Evolutionary conservation across 495 filamentous ascomycete genomes (phyloP).

Genomic region (Aspergillus wentii): DNA sequence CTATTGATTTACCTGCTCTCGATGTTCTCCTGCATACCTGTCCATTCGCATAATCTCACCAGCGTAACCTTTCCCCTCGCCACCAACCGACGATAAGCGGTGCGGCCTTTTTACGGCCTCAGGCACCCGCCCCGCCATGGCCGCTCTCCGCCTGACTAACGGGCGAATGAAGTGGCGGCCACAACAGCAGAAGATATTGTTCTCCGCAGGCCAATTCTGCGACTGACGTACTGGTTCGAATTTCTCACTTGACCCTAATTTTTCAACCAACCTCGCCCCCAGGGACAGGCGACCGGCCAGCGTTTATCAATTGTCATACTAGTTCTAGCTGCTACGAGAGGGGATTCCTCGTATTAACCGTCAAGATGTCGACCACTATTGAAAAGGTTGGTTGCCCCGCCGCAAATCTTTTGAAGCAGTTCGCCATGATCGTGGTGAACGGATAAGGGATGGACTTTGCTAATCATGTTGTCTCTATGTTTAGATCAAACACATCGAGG

Average conservation of each 20-base stretch:
- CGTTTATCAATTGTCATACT: too few relatives aligned
- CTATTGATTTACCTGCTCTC: too few relatives aligned
- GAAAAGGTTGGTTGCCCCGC: constrained; percentile 66
- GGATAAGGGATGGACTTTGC: constrained; percentile 12
- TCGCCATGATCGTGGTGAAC: neutral
- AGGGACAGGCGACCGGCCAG: too few relatives aligned
- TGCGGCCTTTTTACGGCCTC: constrained; percentile 16
- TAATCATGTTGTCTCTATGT: constrained; percentile 17
- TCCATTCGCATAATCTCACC: too few relatives aligned
- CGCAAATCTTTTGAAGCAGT: constrained; percentile 1
- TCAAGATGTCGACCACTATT: constrained; percentile 89
- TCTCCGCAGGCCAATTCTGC: too few relatives aligned
- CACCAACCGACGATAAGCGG: constrained; percentile 21
- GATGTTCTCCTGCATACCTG: too few relatives aligned
- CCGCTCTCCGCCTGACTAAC: constrained; percentile 11
- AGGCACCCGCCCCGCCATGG: constrained; percentile 19
- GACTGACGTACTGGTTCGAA: too few relatives aligned
- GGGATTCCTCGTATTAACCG: constrained; percentile 20
- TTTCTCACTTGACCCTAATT: too few relatives aligned
- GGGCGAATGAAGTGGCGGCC: constrained; percentile 23
- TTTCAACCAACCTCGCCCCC: too few relatives aligned
- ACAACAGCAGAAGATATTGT: constrained; percentile 24
- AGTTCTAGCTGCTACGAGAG: too few relatives aligned
- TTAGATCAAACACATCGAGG: constrained; percentile 98
- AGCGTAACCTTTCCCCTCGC: too few relatives aligned